phyloP scores from a whole-genome alignment of 78 protist genomes.

The Ministeria vibrans region DNA sequence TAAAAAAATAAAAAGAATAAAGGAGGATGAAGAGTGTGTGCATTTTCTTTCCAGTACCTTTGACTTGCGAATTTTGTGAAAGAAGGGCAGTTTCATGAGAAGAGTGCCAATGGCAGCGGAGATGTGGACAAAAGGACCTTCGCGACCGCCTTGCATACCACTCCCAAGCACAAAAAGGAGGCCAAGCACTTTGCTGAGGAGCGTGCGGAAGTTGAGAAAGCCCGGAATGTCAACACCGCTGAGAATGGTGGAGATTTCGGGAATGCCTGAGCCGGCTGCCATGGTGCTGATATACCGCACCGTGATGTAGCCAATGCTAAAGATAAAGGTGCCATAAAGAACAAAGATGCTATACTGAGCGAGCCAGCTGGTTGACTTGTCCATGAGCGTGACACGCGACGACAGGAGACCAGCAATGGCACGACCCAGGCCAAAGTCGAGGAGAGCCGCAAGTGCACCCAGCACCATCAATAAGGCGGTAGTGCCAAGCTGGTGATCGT shows the following conservation, averaged over 20 bases:
- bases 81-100: background rate
- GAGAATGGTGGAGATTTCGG: constrained; percentile 44
- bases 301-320: too few species aligned
- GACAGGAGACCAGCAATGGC: too few species aligned
- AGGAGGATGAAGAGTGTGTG: background rate
- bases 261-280: constrained; percentile 54
- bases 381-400: too few species aligned
- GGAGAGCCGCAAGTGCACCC: too few species aligned
- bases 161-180: constrained; percentile 3
- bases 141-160: constrained; percentile 53
- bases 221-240: constrained; percentile 31
- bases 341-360: too few species aligned
- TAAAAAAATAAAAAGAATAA: too few species aligned
- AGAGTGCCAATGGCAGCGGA: background rate
- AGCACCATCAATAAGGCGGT: too few species aligned
- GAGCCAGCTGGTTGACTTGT: too few species aligned
- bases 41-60: background rate
- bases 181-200: constrained; percentile 22
- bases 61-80: too few species aligned
- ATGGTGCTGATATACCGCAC: constrained; percentile 19
- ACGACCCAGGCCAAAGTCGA: too few species aligned
- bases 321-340: too few species aligned
- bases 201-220: constrained; percentile 25
- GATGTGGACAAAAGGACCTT: constrained; percentile 61
- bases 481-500: too few species aligned